Percentiles rank a stretch among this genome's conserved stretches.
phyloP scores from a whole-genome alignment of 225 moss, liverwort and hornwort genomes.

The Physcomitrium patens region DNA sequence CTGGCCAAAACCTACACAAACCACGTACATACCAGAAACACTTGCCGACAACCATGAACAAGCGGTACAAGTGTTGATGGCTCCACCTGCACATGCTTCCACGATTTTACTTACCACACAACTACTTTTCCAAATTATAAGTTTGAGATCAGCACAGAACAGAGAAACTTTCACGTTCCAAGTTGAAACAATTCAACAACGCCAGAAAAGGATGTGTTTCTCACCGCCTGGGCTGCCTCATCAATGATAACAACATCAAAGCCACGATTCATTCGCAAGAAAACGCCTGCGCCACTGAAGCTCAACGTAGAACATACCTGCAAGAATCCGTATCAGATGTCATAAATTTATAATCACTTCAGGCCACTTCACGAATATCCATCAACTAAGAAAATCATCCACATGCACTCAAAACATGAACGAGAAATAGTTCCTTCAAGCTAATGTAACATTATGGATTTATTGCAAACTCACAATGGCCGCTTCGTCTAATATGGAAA shows the following conservation, averaged over 20 bases:
- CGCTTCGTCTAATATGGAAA: conserved; percentile 96
- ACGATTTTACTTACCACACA: conserved; percentile 24
- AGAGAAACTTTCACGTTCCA: conserved; percentile 1
- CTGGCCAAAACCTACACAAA: conserved; percentile 22
- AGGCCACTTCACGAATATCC: conserved; percentile 7
- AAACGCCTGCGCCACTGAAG: conserved; percentile 96
- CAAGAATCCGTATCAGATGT: conserved; percentile 29
- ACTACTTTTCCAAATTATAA: conserved; percentile 10
- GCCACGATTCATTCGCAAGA: conserved; percentile 98
- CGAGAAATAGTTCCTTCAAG: neutral
- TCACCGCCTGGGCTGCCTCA: conserved; percentile 99
- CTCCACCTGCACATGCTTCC: conserved; percentile 76
- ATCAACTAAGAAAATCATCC: conserved; percentile 10
- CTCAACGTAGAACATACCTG: conserved; percentile 99
- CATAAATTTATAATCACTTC: neutral
- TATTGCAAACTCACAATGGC: conserved; percentile 80
- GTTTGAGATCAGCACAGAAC: neutral
- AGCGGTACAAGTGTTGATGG: conserved; percentile 98
- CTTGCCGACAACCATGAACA: conserved; percentile 98
- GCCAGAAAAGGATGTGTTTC: conserved; percentile 27
- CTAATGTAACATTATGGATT: neutral
- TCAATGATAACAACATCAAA: conserved; percentile 99
- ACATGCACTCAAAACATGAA: conserved; percentile 2
- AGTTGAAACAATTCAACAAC: neutral
- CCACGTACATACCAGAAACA: conserved; percentile 72